Evolutionary conservation across 2,329 filamentous ascomycete species (phyloP).

Genomic region (Beauveria rudraprayagi): DNA sequence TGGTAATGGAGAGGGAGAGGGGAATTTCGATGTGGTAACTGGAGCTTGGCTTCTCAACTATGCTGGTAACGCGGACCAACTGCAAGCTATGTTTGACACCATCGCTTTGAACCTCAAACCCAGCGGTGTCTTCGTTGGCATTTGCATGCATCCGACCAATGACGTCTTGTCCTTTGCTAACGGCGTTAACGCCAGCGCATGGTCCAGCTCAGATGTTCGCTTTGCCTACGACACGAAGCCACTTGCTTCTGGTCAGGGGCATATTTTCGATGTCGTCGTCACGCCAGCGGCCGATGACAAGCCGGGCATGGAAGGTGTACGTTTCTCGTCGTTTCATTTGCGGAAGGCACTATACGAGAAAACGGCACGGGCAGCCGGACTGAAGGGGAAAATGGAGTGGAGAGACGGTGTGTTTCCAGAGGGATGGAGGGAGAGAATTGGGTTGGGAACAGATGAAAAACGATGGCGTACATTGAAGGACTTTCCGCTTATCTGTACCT

Average conservation of each 20-base stretch:
- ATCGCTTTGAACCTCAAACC: constrained; percentile 11
- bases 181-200: not conserved
- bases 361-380: constrained; percentile 7
- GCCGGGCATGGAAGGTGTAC: not conserved
- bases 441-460: not conserved
- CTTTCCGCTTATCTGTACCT: not conserved
- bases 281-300: not conserved
- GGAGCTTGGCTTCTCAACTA: constrained; percentile 14
- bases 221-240: not conserved
- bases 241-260: not conserved
- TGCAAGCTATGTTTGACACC: constrained; percentile 11
- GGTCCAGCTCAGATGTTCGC: not conserved
- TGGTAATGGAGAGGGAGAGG: not conserved
- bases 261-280: not conserved
- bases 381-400: constrained; percentile 1
- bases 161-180: not conserved
- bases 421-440: not conserved
- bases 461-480: not conserved
- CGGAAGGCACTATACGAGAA: constrained; percentile 9
- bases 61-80: not conserved
- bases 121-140: constrained; percentile 11
- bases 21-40: constrained; percentile 1
- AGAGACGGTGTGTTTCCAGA: not conserved
- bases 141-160: constrained; percentile 7
- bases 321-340: constrained; percentile 11